Evolutionary conservation across 495 filamentous ascomycete species (phyloP), one percentile per base, ranked within the genome.

Genomic region (Echria macrotheca): DNA sequence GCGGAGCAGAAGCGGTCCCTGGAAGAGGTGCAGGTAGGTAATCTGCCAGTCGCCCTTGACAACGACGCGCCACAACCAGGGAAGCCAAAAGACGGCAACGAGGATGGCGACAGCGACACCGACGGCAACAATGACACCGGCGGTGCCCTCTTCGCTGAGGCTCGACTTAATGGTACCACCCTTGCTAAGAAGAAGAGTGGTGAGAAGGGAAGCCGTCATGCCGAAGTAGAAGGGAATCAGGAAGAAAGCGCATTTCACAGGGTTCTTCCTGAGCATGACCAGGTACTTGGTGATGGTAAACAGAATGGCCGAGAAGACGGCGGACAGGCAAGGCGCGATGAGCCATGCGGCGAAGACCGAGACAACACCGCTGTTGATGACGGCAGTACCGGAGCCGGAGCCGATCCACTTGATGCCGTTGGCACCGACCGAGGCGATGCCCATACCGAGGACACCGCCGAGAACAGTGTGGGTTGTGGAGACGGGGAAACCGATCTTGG

Each of bases 391-490:
- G 52, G 61, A 21, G 29, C 53, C 53, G 9, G 44, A 17, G 73
- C 74, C 79, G 18, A 58, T 67, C 82, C 82, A 86, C 31, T 61
- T 59, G 41, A 82, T n/a, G 19, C 44, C 44, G 21, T 46, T 32
- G 18, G 11, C 44, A 12, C 44, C 44, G 19, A 78, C 60, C 11
- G 77, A 58, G 0, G 81, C 82, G 53, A 85, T 70, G 24, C 82
- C 82, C 54, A 84, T 78, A 52, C 81, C 83, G 44, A 81, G 68
- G 29, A 86, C 65, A 42, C 78, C 80, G 49, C 77, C 76, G 48
- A 84, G 70, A 44, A 84, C 73, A 17, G 80, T 81, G 62, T 85
- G 79, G 2, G 82, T 86, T 5, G 83, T 82, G 0, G 80, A 83
- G 29, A 85, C 80, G 1, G 76, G 80, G 31, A 78, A 64, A 45